A percentile compares a stretch with the other conserved stretches of the same genome.
These are phyloP conservation scores for Yamadazyma dushanensis DNA, from an alignment of 1,139 yeast genomes.

Conservation along the genomic window DNA sequence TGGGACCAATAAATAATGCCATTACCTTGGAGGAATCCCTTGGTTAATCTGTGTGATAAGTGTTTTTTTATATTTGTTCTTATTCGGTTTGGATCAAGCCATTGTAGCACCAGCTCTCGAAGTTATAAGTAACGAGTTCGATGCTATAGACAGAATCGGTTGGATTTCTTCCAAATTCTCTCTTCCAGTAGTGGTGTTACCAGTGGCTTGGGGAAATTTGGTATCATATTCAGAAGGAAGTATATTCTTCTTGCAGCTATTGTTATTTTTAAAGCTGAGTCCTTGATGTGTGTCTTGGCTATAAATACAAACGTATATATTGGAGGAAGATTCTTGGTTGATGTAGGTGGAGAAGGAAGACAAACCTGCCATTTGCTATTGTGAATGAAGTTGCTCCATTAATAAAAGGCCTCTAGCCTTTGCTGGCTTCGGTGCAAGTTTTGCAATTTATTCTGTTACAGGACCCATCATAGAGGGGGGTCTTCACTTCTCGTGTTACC, in stretches of 20 bases:
- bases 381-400: constrained; percentile 28
- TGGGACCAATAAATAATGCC: constrained; percentile 37
- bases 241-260: constrained; percentile 35
- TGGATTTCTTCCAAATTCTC: constrained; percentile 64
- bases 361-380: constrained; percentile 27
- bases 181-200: constrained; percentile 37
- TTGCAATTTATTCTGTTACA: constrained; percentile 46
- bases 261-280: constrained; percentile 35
- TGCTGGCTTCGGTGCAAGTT: constrained; percentile 42
- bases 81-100: constrained; percentile 32
- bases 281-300: constrained; percentile 37
- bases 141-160: constrained; percentile 52
- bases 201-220: constrained; percentile 37
- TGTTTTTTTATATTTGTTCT: constrained; percentile 7
- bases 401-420: constrained; percentile 24
- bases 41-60: constrained; percentile 26
- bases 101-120: constrained; percentile 36
- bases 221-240: constrained; percentile 48
- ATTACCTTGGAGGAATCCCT: constrained; percentile 28
- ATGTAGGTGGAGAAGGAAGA: constrained; percentile 33
- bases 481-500: constrained; percentile 38
- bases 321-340: constrained; percentile 37
- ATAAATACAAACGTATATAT: constrained; percentile 32
- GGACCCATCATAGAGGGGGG: constrained; percentile 61
- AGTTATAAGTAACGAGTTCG: constrained; percentile 36